phyloP scores from a whole-genome alignment of 2,329 filamentous ascomycete species.

The Thermochaetoides dissita region DNA sequence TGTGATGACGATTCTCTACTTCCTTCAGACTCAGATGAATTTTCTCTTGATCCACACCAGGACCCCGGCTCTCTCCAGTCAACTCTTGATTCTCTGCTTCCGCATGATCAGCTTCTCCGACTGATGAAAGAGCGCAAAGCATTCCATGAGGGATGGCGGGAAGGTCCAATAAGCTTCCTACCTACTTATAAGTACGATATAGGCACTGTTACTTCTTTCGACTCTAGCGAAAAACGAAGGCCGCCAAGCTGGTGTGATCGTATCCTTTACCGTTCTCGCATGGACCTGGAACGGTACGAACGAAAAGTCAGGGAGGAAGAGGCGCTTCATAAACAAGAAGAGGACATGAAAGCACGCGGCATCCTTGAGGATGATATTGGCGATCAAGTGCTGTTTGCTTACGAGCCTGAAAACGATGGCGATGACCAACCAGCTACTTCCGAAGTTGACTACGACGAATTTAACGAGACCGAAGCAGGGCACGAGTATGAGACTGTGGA shows the following conservation, averaged over 20 bases:
- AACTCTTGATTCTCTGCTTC: slow-evolving; percentile 71
- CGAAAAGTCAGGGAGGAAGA: slow-evolving; percentile 48
- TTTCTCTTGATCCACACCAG: slow-evolving; percentile 50
- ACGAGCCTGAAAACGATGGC: slow-evolving; percentile 68
- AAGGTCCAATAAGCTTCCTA: slow-evolving; percentile 75
- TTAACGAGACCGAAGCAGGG: slow-evolving; percentile 40
- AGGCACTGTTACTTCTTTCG: slow-evolving; percentile 82
- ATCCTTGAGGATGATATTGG: slow-evolving; percentile 63
- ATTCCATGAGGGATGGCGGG: slow-evolving; percentile 84
- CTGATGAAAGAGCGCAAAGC: slow-evolving; percentile 63
- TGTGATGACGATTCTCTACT: slow-evolving; percentile 26
- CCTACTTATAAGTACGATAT: slow-evolving; percentile 97
- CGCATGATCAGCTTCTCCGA: slow-evolving; percentile 73
- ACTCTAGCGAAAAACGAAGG: slow-evolving; percentile 86
- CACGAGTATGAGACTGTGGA: slow-evolving; percentile 16
- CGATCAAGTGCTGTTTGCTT: slow-evolving; percentile 77
- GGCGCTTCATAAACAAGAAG: slow-evolving; percentile 56
- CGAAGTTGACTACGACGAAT: slow-evolving; percentile 47
- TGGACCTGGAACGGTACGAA: slow-evolving; percentile 54
- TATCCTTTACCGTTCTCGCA: slow-evolving; percentile 69
- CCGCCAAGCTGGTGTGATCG: slow-evolving; percentile 96
- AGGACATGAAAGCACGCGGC: slow-evolving; percentile 72
- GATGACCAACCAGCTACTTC: slow-evolving; percentile 27
- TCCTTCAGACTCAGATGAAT: slow-evolving; percentile 52
- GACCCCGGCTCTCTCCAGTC: slow-evolving; percentile 81